A percentile compares a stretch with the other conserved stretches of the same genome.
phyloP scores from a whole-genome alignment of 768 basidiomycete genomes.

The Phylloporus scabripes region DNA sequence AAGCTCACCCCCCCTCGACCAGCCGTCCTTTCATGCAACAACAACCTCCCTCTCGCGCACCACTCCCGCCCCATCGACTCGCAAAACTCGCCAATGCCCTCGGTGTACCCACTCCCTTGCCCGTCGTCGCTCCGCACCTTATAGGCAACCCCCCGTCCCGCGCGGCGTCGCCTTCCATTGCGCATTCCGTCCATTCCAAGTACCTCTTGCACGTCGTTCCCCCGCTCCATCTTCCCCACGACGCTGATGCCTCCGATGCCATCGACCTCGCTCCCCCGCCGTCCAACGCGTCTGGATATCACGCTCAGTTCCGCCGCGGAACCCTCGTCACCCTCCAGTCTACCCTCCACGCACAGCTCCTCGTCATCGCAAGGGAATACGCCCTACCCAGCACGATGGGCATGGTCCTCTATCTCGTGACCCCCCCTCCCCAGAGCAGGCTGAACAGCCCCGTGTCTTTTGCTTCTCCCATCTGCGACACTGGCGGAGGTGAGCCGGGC shows the following conservation, averaged over 20 bases:
- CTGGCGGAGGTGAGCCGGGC: slow-evolving; percentile 53
- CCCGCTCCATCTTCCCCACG: slow-evolving; percentile 65
- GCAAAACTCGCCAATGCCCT: slow-evolving; percentile 84
- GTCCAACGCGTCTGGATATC: slow-evolving; percentile 63
- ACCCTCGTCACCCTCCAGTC: slow-evolving; percentile 83
- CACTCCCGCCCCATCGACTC: slow-evolving; percentile 68
- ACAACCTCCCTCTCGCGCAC: slow-evolving; percentile 40
- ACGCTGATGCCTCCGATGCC: slow-evolving; percentile 39
- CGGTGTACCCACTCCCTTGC: slow-evolving; percentile 71
- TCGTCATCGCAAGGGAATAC: slow-evolving; percentile 90
- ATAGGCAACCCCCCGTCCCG: slow-evolving; percentile 27
- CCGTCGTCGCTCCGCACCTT: slow-evolving; percentile 40
- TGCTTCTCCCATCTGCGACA: slow-evolving; percentile 19
- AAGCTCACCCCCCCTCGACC: no score
- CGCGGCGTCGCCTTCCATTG: slow-evolving; percentile 45
- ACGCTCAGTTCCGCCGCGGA: slow-evolving; percentile 75
- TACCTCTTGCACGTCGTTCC: slow-evolving; percentile 84
- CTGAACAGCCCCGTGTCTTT: slow-evolving; percentile 15
- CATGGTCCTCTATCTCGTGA: slow-evolving; percentile 75
- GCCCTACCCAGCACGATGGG: slow-evolving; percentile 84
- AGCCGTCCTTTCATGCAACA: slow-evolving; percentile 11
- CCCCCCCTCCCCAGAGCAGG: slow-evolving; percentile 25
- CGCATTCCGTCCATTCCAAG: slow-evolving; percentile 46
- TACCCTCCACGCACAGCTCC: slow-evolving; percentile 75
- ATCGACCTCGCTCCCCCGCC: slow-evolving; percentile 49